Base-by-base conservation (phyloP, 2,329 filamentous ascomycete species). In the Penicillium polonicum region DNA sequence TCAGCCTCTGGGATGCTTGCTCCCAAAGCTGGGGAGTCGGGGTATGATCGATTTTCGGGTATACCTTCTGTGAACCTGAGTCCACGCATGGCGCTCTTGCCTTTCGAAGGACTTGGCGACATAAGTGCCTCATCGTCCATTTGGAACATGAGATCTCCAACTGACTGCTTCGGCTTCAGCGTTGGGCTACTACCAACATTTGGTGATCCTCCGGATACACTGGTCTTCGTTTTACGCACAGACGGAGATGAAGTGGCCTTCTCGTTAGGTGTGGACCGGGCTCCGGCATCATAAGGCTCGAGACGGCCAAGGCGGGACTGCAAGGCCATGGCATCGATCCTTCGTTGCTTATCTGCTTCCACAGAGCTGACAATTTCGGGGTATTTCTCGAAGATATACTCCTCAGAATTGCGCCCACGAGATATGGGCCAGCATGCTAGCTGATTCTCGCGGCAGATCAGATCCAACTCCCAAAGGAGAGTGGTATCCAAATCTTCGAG, bases 401-500 rank as follows among this genome's bases (percentile, higher is more conserved):
- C 73, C 60, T 94, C 88, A 1, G 88, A 85, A 61, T 87, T 84
- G 2, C 88, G 89, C 58, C 90, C 92, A 67, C 89, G 88, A 9
- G 87, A 88, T 67, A 93, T 87, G 0, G 91, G 91, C 50, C 89
- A 85, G 53, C 85, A 88, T 12, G 88, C 85, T 41, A 92, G 77
- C 70, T 99, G 94, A 65, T 96, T 95, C 44, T 87, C 85, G 58
- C 88, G 87, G 15, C 96, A 91, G 12, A 91, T 83, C 49, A 83
- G 80, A 70, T 97, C 91, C 3, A 99, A 82, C 53, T 97, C 91
- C 3, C 83, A 68, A 17, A 97, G 76, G n/a, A 97, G 77, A 59
- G 95, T 88, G 42, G 89, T 85, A 53, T 97, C 92, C 17, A 99
- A 83, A 57, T 91, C 88, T 63, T 95, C 90, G 3, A 99, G 82